These are phyloP conservation scores for Umbelopsis vinacea DNA, from an alignment of 192 early-diverging fungal species.

Conservation along the genomic window DNA sequence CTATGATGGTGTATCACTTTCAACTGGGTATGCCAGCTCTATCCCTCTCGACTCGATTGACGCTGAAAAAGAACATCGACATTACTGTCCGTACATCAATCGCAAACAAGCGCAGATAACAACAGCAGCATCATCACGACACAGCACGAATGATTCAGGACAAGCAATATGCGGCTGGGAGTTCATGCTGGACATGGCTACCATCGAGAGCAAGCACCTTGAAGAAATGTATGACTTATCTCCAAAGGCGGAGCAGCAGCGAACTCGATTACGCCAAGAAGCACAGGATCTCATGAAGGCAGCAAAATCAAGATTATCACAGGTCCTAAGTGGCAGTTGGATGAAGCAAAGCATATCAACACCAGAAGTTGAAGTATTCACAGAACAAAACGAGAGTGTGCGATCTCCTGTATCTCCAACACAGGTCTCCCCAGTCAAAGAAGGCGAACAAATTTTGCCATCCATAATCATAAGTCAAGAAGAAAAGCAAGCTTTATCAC, in stretches of 20 bases:
- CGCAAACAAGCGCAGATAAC: neutral
- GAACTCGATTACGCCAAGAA: neutral
- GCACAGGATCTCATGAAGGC: conserved; percentile 1
- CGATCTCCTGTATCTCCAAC: neutral
- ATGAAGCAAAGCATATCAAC: neutral
- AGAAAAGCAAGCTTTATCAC: neutral
- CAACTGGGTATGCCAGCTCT: neutral
- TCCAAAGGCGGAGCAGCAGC: conserved; percentile 10
- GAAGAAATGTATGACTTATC: conserved; percentile 19
- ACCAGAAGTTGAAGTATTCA: neutral
- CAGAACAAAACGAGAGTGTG: neutral
- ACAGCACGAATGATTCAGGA: neutral
- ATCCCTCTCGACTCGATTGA: neutral
- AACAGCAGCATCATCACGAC: neutral
- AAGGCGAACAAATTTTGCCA: neutral
- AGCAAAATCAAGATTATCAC: neutral
- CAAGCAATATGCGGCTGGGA: conserved; percentile 9
- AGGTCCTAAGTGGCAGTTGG: neutral
- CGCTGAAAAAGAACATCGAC: conserved; percentile 8
- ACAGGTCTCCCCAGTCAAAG: neutral
- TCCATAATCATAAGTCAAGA: neutral
- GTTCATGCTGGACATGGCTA: conserved; percentile 14
- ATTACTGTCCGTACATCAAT: conserved; percentile 8
- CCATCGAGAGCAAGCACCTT: neutral
- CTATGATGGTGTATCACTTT: neutral